Evolutionary conservation across 805 yeast species (phyloP), one percentile per base, ranked within the genome.

Genomic region (Kuraishia ogatae): DNA sequence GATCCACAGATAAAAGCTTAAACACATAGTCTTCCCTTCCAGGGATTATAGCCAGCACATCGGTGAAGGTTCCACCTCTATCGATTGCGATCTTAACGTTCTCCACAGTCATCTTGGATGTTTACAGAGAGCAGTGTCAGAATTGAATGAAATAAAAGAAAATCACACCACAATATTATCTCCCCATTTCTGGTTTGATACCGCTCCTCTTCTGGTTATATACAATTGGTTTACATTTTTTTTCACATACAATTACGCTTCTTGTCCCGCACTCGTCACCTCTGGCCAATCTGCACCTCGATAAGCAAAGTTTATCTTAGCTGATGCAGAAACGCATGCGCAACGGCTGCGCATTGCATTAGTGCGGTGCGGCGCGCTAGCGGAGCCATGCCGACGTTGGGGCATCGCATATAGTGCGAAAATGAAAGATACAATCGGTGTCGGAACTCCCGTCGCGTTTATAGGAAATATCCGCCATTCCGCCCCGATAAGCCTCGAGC

Each of bases 61-160:
- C 97, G 0, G 97, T 89, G 73, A 91, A 91, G 0, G 97, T 92
- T 56, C 97, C 97, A 59, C 97, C 97, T 59, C 93, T 70, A 61
- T 66, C 61, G 61, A 60, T 53, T 7, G 55, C 51, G 28, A 49
- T 49, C 35, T 24, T 22, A 23, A 49, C 51, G 51, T 49, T 24
- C 28, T 22, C 28, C 20, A 49, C 51, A 10, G 51, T 49, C 51
- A 49, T 49, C 49, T 47, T 47, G 22, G 11, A 20, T n/a, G 48
- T 43, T 15, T 22, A 5, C 13, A 47, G 49, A 35, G 43, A 6
- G 5, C 10, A 26, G 8, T 26, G 29, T 26, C 29, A 10, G 10
- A 10, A n/a, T n/a, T n/a, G 8, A 26, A 26, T 10, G 29, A 10
- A 26, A 26, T n/a, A 26, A 35, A 35, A 35, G 2, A 35, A 35